Evolutionary conservation across 139 green algal species (phyloP).

Genomic region (Micractinium conductrix): DNA sequence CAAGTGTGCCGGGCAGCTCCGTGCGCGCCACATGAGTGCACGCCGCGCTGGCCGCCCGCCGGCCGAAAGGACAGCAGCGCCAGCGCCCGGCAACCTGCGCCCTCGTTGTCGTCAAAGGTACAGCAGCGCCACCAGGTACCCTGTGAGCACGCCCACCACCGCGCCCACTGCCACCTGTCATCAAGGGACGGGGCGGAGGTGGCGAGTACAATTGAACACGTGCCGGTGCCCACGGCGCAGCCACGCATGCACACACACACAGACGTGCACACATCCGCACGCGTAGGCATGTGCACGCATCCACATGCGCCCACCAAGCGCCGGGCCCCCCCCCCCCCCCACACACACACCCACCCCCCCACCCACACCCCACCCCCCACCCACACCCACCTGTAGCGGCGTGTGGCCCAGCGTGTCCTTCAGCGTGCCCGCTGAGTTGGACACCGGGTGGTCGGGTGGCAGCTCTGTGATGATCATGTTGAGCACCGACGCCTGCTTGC

Average conservation of each 20-base stretch:
- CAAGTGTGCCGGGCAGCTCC: too few relatives aligned
- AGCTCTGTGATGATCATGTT: slow-evolving; percentile 90
- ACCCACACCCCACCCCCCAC: neutral
- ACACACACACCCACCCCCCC: neutral
- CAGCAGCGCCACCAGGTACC: slow-evolving; percentile 43
- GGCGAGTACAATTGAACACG: too few relatives aligned
- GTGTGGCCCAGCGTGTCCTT: slow-evolving; percentile 86
- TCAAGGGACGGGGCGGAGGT: too few relatives aligned
- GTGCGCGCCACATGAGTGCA: too few relatives aligned
- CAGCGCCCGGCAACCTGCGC: too few relatives aligned
- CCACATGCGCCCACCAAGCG: neutral
- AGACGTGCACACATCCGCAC: too few relatives aligned
- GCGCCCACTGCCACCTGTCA: slow-evolving; percentile 44
- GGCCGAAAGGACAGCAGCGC: neutral
- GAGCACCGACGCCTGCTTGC: slow-evolving; percentile 94
- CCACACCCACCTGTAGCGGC: slow-evolving; percentile 63
- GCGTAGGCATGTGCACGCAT: neutral
- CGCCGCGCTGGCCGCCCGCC: too few relatives aligned
- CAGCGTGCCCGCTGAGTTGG: slow-evolving; percentile 46
- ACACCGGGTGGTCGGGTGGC: slow-evolving; percentile 78
- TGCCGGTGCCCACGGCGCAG: too few relatives aligned
- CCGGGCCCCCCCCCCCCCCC: neutral
- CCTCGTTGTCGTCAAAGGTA: slow-evolving; percentile 15
- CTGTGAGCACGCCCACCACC: slow-evolving; percentile 45
- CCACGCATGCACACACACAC: too few relatives aligned